Evolutionary conservation across 192 early-diverging fungal species (phyloP).

Genomic region (Rhizophagus sp.): DNA sequence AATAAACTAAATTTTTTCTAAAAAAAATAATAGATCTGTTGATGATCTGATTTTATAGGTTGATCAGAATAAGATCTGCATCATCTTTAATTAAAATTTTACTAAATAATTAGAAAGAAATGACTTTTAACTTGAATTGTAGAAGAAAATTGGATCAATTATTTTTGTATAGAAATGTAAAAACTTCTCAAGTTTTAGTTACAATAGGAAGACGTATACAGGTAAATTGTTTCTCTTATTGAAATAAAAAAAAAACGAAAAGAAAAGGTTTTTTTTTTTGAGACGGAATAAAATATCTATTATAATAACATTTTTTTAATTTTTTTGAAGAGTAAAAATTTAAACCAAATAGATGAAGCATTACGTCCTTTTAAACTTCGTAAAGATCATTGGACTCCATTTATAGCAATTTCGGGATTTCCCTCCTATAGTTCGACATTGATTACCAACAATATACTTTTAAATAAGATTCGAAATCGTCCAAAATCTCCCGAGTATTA

Average conservation of each 20-base stretch:
- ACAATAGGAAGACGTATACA: slow-evolving; percentile 5
- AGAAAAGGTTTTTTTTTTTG: not conserved
- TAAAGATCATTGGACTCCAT: slow-evolving; percentile 46
- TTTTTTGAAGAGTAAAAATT: not conserved
- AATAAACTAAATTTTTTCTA: not conserved
- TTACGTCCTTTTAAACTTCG: slow-evolving; percentile 37
- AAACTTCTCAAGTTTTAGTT: slow-evolving; percentile 12
- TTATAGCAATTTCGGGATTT: slow-evolving; percentile 43
- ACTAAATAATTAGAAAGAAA: not conserved
- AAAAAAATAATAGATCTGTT: too few species aligned
- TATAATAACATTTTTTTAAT: not conserved
- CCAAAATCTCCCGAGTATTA: slow-evolving; percentile 30
- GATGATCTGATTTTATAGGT: too few species aligned
- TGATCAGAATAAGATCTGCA: too few species aligned
- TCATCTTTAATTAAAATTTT: too few species aligned
- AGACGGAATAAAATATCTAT: too few species aligned
- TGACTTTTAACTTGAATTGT: not conserved
- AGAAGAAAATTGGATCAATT: slow-evolving; percentile 10
- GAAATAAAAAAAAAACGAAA: not conserved
- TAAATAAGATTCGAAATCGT: slow-evolving; percentile 29
- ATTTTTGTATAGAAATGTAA: slow-evolving; percentile 2
- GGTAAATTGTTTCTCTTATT: not conserved
- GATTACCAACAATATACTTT: slow-evolving; percentile 28
- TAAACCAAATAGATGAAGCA: slow-evolving; percentile 18
- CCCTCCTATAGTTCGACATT: slow-evolving; percentile 35